phyloP scores from a whole-genome alignment of 2,329 filamentous ascomycete genomes.

The Fusarium multiceps region DNA sequence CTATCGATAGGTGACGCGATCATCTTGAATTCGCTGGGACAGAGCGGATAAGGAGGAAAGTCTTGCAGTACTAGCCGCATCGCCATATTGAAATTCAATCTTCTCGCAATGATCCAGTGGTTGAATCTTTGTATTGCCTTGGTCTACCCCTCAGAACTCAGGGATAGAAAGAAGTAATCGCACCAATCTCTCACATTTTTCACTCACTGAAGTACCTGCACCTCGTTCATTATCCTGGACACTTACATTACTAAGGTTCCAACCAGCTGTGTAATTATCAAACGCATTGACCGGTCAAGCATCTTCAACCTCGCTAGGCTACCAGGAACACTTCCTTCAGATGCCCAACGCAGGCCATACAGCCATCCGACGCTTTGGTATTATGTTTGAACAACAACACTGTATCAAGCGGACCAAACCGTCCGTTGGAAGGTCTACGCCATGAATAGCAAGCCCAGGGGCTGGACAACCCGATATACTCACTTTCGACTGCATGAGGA shows the following conservation, averaged over 20 bases:
- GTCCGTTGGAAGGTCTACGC: not conserved
- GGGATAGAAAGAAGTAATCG: not conserved
- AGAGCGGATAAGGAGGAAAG: not conserved
- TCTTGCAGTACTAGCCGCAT: not conserved
- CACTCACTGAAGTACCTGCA: not conserved
- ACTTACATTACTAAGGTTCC: not conserved
- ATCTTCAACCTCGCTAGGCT: not conserved
- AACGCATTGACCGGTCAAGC: not conserved
- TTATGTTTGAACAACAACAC: not conserved
- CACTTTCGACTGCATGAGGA: not conserved
- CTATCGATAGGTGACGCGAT: not conserved
- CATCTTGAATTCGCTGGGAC: not conserved
- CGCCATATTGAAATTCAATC: not conserved
- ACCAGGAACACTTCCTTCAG: not conserved
- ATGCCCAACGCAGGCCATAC: not conserved
- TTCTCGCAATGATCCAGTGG: not conserved
- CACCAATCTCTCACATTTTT: not conserved
- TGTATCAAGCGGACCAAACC: not conserved
- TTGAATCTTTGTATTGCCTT: not conserved
- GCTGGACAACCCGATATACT: not conserved
- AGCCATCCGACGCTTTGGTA: not conserved
- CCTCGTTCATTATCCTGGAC: not conserved
- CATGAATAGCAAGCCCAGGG: not conserved
- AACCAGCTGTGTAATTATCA: not conserved
- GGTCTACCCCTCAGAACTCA: not conserved